Evolutionary conservation across 2,329 filamentous ascomycete species (phyloP).

Genomic region (Monascus ruber): DNA sequence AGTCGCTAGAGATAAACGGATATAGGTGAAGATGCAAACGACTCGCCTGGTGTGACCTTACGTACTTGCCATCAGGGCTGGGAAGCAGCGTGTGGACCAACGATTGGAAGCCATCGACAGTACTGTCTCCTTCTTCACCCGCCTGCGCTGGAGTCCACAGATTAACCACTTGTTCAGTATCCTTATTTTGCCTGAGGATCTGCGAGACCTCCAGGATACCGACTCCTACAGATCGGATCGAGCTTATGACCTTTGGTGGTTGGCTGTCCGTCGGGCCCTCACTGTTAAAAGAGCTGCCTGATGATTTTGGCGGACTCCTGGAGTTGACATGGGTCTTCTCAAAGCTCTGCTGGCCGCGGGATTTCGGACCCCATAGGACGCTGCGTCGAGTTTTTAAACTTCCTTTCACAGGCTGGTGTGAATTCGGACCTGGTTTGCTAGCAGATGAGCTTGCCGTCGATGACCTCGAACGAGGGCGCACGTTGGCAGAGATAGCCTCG

Average conservation of each 20-base stretch:
- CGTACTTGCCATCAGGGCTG: conserved; percentile 62
- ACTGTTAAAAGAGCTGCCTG: conserved; percentile 17
- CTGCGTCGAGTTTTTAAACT: conserved; percentile 31
- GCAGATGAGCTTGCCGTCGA: conserved; percentile 19
- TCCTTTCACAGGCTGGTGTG: conserved; percentile 24
- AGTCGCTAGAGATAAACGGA: conserved; percentile 65
- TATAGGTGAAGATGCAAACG: conserved; percentile 69
- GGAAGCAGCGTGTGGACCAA: conserved; percentile 63
- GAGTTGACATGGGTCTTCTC: conserved; percentile 19
- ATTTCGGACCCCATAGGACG: conserved; percentile 33
- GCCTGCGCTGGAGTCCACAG: conserved; percentile 60
- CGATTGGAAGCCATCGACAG: conserved; percentile 58
- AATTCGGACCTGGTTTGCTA: conserved; percentile 14
- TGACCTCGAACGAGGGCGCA: conserved; percentile 15
- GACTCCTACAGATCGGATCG: conserved; percentile 62
- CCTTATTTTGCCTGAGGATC: conserved; percentile 59
- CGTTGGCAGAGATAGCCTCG: conserved; percentile 30
- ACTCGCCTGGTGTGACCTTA: conserved; percentile 60
- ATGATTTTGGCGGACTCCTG: conserved; percentile 20
- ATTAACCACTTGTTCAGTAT: conserved; percentile 62
- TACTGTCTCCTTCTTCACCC: conserved; percentile 46
- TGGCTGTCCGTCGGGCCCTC: conserved; percentile 15
- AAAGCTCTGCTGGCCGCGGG: conserved; percentile 16
- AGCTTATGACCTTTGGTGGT: conserved; percentile 24
- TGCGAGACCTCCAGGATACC: conserved; percentile 67